These are phyloP conservation scores for Apophysomyces trapeziformis DNA, from an alignment of 371 early-diverging fungal genomes.

Conservation along the genomic window DNA sequence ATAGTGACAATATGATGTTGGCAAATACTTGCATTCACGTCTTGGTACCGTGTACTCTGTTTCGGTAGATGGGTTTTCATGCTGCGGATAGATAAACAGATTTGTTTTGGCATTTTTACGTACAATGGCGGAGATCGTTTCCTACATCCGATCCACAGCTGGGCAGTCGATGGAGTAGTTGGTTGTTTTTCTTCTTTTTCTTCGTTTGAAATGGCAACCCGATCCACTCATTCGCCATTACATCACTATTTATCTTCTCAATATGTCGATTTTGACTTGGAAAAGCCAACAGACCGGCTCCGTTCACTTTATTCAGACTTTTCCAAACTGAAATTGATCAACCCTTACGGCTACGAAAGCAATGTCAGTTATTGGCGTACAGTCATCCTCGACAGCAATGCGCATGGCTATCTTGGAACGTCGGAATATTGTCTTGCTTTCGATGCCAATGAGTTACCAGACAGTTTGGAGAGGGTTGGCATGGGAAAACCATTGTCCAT, in stretches of 20 bases:
- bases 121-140: neutral
- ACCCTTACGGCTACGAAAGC: constrained; percentile 23
- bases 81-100: too few species aligned
- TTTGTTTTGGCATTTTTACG: too few species aligned
- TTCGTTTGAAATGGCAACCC: neutral
- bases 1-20: too few species aligned
- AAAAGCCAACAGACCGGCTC: constrained; percentile 21
- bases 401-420: constrained; percentile 20
- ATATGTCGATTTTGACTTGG: constrained; percentile 24
- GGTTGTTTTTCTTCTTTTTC: too few species aligned
- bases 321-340: constrained; percentile 21
- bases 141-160: too few species aligned
- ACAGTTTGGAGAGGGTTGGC: constrained; percentile 13
- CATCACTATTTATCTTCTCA: constrained; percentile 20
- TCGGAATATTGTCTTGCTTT: constrained; percentile 19
- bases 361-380: constrained; percentile 32
- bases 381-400: constrained; percentile 28
- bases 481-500: constrained; percentile 29
- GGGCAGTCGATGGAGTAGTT: too few species aligned
- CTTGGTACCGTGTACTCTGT: too few species aligned
- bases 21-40: too few species aligned
- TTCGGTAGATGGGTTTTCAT: too few species aligned
- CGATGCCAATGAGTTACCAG: constrained; percentile 13
- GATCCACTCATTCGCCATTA: neutral
- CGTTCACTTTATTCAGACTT: constrained; percentile 28